A percentile compares a stretch with the other conserved stretches of the same genome.
These are phyloP conservation scores for Penicillium antarcticum DNA, from an alignment of 495 filamentous ascomycete species.

Conservation along the genomic window DNA sequence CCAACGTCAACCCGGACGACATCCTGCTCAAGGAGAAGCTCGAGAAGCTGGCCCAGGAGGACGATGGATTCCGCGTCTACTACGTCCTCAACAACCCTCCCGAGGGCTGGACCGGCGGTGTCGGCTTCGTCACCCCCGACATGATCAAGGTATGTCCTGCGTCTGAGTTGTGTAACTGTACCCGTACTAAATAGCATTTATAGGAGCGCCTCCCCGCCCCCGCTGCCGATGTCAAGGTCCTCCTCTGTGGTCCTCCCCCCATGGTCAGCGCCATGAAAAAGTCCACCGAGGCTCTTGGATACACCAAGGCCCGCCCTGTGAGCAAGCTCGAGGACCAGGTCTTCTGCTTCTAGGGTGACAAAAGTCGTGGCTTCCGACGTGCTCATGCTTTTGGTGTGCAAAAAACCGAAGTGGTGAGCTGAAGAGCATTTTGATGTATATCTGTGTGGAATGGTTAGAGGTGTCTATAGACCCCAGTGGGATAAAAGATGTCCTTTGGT, in stretches of 20 bases:
- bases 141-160: slow-evolving; percentile 78
- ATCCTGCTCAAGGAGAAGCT: slow-evolving; percentile 91
- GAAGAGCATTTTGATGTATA: slow-evolving; percentile 3
- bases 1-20: slow-evolving; percentile 90
- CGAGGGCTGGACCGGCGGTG: slow-evolving; percentile 80
- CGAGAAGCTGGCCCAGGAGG: slow-evolving; percentile 70
- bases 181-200: slow-evolving; percentile 11
- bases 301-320: slow-evolving; percentile 84
- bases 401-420: neutral
- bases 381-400: neutral
- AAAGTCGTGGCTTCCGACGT: neutral
- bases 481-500: neutral
- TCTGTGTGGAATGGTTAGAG: slow-evolving; percentile 6
- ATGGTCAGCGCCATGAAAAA: slow-evolving; percentile 99
- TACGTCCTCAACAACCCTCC: slow-evolving; percentile 98
- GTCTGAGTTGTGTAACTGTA: neutral
- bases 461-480: slow-evolving; percentile 13
- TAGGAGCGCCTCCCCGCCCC: slow-evolving; percentile 80
- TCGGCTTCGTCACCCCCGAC: slow-evolving; percentile 90
- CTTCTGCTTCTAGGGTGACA: slow-evolving; percentile 79
- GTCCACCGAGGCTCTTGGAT: slow-evolving; percentile 81
- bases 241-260: slow-evolving; percentile 94
- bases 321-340: slow-evolving; percentile 98
- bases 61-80: slow-evolving; percentile 77
- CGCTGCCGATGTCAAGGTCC: slow-evolving; percentile 83